These are phyloP conservation scores for Penicillium sp. DNA, from an alignment of 2,329 filamentous ascomycete species.

Conservation along the genomic window DNA sequence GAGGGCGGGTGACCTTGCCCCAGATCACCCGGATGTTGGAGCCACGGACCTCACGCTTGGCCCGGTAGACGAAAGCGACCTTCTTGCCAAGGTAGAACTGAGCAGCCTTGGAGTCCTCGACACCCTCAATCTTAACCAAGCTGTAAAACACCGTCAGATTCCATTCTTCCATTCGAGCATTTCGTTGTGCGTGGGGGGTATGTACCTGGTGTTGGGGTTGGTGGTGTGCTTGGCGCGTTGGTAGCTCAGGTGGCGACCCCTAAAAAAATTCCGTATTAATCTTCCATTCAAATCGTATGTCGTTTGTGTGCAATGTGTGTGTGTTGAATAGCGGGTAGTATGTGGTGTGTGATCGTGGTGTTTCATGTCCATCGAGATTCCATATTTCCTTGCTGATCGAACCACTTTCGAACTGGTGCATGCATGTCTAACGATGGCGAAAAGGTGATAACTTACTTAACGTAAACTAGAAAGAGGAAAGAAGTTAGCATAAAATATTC, in stretches of 20 bases:
- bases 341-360: slow-evolving; percentile 4
- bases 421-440: slow-evolving; percentile 16
- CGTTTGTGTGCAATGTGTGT: slow-evolving; percentile 2
- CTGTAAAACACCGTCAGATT: slow-evolving; percentile 44
- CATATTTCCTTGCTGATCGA: slow-evolving; percentile 11
- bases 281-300: slow-evolving; percentile 21
- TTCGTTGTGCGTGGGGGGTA: slow-evolving; percentile 8
- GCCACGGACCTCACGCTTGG: slow-evolving; percentile 88
- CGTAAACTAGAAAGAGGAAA: slow-evolving; percentile 64
- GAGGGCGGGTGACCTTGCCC: slow-evolving; percentile 95
- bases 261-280: slow-evolving; percentile 48
- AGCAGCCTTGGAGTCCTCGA: slow-evolving; percentile 84
- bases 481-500: slow-evolving; percentile 31
- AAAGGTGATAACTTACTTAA: slow-evolving; percentile 68
- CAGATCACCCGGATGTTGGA: slow-evolving; percentile 99
- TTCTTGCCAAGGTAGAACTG: slow-evolving; percentile 99
- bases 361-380: slow-evolving; percentile 13
- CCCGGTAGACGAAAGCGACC: slow-evolving; percentile 98
- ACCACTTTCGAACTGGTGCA: slow-evolving; percentile 15
- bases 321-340: neutral
- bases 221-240: slow-evolving; percentile 91
- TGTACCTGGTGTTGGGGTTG: slow-evolving; percentile 73
- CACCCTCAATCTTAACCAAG: slow-evolving; percentile 98
- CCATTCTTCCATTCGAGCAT: slow-evolving; percentile 13
- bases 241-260: slow-evolving; percentile 98